These are phyloP conservation scores for Quercus lobata DNA, from an alignment of 331 rosid genomes.

Conservation along the genomic window DNA sequence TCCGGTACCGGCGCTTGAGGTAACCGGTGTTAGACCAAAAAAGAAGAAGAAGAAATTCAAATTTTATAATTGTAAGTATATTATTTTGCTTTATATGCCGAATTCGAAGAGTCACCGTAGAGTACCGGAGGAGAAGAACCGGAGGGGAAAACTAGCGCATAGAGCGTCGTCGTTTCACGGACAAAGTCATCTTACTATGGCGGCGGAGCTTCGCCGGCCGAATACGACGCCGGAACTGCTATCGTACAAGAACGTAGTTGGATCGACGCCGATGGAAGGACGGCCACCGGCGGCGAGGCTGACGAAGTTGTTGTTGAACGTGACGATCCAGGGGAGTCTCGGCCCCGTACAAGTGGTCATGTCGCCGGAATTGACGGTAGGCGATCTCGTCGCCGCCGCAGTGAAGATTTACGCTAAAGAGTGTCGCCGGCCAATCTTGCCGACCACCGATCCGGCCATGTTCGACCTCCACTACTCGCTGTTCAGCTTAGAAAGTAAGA, in stretches of 20 bases:
- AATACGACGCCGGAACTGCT: slow-evolving; percentile 61
- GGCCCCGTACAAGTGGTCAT: slow-evolving; percentile 62
- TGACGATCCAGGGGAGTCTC: slow-evolving; percentile 56
- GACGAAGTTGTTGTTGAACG: slow-evolving; percentile 62
- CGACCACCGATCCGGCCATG: slow-evolving; percentile 21
- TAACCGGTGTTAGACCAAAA: background rate
- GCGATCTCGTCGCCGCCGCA: slow-evolving; percentile 40
- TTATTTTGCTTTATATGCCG: slow-evolving; percentile 44
- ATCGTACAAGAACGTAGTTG: slow-evolving; percentile 3
- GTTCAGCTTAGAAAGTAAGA: slow-evolving; percentile 80
- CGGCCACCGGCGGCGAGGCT: slow-evolving; percentile 28
- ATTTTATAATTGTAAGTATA: background rate
- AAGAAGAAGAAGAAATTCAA: background rate
- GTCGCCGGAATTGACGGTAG: slow-evolving; percentile 45
- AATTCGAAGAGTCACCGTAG: slow-evolving; percentile 48
- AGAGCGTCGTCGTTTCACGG: slow-evolving; percentile 69
- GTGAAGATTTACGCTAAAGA: slow-evolving; percentile 53
- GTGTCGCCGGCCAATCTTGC: slow-evolving; percentile 65
- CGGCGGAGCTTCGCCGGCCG: slow-evolving; percentile 59
- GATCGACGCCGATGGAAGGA: slow-evolving; percentile 12
- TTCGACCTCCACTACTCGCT: slow-evolving; percentile 83
- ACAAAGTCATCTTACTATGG: background rate
- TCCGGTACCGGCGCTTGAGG: slow-evolving; percentile 57
- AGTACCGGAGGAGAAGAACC: slow-evolving; percentile 41
- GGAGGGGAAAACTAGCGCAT: slow-evolving; percentile 40